Evolutionary conservation across 129 eudicot species (phyloP), one percentile per base, ranked within the genome.

Genomic region (Saposhnikovia divaricata): DNA sequence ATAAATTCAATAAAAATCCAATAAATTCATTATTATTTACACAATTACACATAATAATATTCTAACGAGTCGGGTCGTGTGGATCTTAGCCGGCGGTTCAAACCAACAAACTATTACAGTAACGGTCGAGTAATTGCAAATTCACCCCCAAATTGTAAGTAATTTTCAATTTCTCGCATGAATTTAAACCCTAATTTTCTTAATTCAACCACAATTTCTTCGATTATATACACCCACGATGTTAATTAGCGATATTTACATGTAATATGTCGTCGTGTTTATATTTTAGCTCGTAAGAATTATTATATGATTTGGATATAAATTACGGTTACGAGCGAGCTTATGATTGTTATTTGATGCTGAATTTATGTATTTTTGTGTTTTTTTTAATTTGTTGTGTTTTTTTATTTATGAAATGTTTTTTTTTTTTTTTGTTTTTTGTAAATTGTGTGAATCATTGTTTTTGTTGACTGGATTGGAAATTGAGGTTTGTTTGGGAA

Each of bases 11-110:
- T 2, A n/a, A 61, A 69, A 34, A 15, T 37, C 34, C 40, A 28
- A 69, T 10, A 31, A 13, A 69, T 31, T 69, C 9, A 69, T 69
- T 68, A 27, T 0, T 38, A 23, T 40, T 31, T 31, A 31, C 34
- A 34, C 2, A 34, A 0, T 40, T 45, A 6, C 6, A 45, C 27
- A 14, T 43, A 40, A 44, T 19, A 27, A 25, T n/a, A 44, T 45
- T 45, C 38, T 13, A 46, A 9, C 57, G 25, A 74, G 57, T 74
- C 59, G 68, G 78, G 61, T 74, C 47, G 2, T 27, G 40, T 44
- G 78, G 78, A 74, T 74, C 78, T 74, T 74, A 74, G 78, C 59
- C 78, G 78, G 78, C 78, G 78, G 78, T 74, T 74, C 78, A 73
- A 15, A 38, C 27, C 47, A 39, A 23, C 37, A 72, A 74, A 74